Base-by-base conservation (phyloP, 2,329 filamentous ascomycete species). In the Magnaporthiopsis rhizophila region DNA sequence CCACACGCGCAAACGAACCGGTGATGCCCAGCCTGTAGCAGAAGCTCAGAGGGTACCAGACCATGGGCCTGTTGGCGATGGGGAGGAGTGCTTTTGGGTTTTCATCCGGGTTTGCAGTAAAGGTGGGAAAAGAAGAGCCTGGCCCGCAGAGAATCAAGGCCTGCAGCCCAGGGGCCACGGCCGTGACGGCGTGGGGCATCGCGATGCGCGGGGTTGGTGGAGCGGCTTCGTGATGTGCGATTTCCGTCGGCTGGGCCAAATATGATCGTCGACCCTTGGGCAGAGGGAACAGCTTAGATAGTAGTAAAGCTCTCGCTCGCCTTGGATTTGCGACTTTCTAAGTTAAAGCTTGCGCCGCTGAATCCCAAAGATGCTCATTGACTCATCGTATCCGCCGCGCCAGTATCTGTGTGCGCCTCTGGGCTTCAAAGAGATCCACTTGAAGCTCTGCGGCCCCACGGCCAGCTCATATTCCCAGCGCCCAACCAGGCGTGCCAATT, bases 21-120 rank as follows among this genome's bases (percentile, higher is more conserved):
- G 88, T 90, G 68, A 93, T 86, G 69, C 91, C 90, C 74, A 89
- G 90, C 53, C 90, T 86, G 72, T 92, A 90, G 76, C 90, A 94
- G 78, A 91, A 94, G 71, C 94, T 90, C 57, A 95, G 84, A 7
- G 91, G 88, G 74, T 95, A 95, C 89, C 91, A 94, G 59, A 95
- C 88, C 91, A 95, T 95, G 1, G 91, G 91, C 69, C 91, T 79
- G 74, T 95, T 95, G 50, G 91, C 91, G 66, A 95, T 89, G 7
- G 91, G 91, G 9, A 95, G 78, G 28, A 95, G 83, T 12, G 91
- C 90, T 77, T 95, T 95, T 12, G 91, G 90, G 66, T 90, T 88
- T 72, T 93, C 89, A 76, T 89, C 87, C 6, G 90, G 89, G 67
- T 88, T 91, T 3, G 89, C 88, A 2, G 90, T 93, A 74, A 95